Evolutionary conservation across 1,139 yeast genomes (phyloP).

Genomic region (Kodamaea ohmeri): DNA sequence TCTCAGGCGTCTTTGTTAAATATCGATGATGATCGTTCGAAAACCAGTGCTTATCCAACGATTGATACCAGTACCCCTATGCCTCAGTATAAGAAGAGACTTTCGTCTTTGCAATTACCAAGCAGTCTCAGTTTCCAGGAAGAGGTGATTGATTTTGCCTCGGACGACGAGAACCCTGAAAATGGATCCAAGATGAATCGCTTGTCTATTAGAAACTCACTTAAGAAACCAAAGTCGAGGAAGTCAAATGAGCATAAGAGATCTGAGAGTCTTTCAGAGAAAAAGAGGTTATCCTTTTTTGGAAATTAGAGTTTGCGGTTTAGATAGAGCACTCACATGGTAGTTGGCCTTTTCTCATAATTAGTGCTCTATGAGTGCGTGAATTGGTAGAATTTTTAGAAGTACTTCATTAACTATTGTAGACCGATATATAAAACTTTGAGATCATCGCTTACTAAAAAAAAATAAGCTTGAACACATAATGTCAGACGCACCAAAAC

Average conservation of each 20-base stretch:
- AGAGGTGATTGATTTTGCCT: slow-evolving; percentile 48
- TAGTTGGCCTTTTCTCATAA: neutral
- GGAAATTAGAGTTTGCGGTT: slow-evolving; percentile 11
- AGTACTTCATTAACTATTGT: too few species aligned
- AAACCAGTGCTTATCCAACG: neutral
- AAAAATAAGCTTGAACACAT: neutral
- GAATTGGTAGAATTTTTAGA: too few species aligned
- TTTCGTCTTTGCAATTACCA: slow-evolving; percentile 32
- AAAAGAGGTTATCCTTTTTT: slow-evolving; percentile 33
- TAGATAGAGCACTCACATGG: neutral
- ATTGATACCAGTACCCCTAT: slow-evolving; percentile 12
- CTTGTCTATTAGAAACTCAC: slow-evolving; percentile 40
- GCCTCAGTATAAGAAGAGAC: slow-evolving; percentile 31
- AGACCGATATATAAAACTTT: too few species aligned
- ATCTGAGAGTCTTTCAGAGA: slow-evolving; percentile 28
- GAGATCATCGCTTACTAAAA: slow-evolving; percentile 5
- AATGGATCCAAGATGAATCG: slow-evolving; percentile 41
- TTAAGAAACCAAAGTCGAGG: slow-evolving; percentile 35
- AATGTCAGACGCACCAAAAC: neutral
- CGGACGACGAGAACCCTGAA: slow-evolving; percentile 46
- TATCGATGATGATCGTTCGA: slow-evolving; percentile 25
- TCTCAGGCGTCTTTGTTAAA: slow-evolving; percentile 34
- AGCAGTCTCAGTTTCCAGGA: slow-evolving; percentile 38
- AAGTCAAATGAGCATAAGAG: slow-evolving; percentile 34
- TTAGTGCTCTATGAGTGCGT: too few species aligned